Evolutionary conservation across 129 eudicot genomes (phyloP), one percentile per base, ranked within the genome.

Genomic region (Glebionis coronaria): DNA sequence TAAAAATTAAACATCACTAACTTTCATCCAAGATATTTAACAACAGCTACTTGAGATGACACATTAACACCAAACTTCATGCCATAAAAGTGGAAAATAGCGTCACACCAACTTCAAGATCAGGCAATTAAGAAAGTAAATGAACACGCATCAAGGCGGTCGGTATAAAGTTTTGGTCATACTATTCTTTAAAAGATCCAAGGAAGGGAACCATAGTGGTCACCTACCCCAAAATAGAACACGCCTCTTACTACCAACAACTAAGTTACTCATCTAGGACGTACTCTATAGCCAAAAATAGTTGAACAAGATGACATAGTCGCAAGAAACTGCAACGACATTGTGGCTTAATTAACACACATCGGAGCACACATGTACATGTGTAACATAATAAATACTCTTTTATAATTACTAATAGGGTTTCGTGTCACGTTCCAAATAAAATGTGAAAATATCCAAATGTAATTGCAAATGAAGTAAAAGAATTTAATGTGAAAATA

Each of bases 281-380:
- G n/a, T 61, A 61, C 42, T 31, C 16, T 60, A 66, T 51, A 50
- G 59, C 29, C 21, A 66, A 28, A 47, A 28, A 29, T 49, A 35
- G 42, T 35, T 35, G 16, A 23, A 40, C 12, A 47, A 65, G 16
- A 27, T 51, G 58, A 0, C 12, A 10, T 56, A 23, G 18, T 56
- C 5, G 9, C 12, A 10, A 21, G 14, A 55, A 55, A 56, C 61
- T 56, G 61, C 61, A 56, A 56, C 35, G 27, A 9, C 13, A 9
- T 16, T 7, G 14, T 19, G 0, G 40, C 29, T 55, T 55, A 20
- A 28, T 55, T 6, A 55, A 55, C 13, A 13, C 1, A 12, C 29
- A 23, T 5, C 12, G 27, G 40, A 35, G 4, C 40, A 28, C 19
- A 29, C 53, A 51, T 6, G 23, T 9, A 47, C 12, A 9, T 4